Evolutionary conservation across 345 rosid species (phyloP).

Genomic region (Odontarrhena argentea): DNA sequence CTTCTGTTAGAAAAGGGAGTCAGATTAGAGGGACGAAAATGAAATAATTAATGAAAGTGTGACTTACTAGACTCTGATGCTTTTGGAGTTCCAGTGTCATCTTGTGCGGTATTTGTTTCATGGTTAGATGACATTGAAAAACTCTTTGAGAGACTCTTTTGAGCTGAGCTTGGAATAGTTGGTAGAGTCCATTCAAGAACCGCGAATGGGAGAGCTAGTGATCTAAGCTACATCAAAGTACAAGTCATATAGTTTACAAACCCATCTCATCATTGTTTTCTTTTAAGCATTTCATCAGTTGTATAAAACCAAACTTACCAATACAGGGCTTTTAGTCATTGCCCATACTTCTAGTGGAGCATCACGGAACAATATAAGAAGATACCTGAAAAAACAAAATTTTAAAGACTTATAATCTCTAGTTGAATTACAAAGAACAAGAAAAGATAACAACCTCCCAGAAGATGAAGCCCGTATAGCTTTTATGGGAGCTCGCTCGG

Average conservation of each 20-base stretch:
- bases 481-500: constrained; percentile 85
- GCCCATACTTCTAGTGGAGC: constrained; percentile 98
- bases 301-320: constrained; percentile 49
- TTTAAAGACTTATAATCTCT: not conserved
- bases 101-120: constrained; percentile 40
- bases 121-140: constrained; percentile 47
- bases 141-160: constrained; percentile 54
- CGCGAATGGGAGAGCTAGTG: constrained; percentile 96
- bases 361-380: constrained; percentile 89
- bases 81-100: constrained; percentile 50
- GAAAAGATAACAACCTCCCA: constrained; percentile 63
- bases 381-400: constrained; percentile 62
- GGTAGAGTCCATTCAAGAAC: constrained; percentile 97
- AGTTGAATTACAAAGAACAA: constrained; percentile 10
- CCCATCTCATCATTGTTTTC: not conserved
- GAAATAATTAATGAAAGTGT: not conserved
- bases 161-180: constrained; percentile 65
- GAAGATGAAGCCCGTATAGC: constrained; percentile 82
- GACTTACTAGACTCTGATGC: constrained; percentile 64
- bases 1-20: constrained; percentile 40
- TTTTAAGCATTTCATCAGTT: not conserved
- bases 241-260: constrained; percentile 46
- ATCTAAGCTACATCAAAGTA: constrained; percentile 88
- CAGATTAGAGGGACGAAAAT: constrained; percentile 9
- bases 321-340: constrained; percentile 84